phyloP scores from a whole-genome alignment of 2,329 filamentous ascomycete species.

The Cordyceps farinosa region DNA sequence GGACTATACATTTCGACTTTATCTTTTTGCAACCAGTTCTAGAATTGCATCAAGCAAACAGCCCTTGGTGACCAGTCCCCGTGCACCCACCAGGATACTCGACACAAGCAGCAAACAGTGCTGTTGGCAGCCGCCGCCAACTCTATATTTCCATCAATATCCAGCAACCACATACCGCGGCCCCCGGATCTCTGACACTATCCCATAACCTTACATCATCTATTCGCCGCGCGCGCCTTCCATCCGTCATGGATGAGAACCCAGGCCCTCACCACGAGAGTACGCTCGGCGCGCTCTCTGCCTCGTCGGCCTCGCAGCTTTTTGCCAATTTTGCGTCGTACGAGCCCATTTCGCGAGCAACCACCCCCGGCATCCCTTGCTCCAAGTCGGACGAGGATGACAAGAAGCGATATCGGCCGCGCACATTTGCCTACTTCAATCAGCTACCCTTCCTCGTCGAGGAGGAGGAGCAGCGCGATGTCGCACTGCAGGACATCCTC shows the following conservation, averaged over 20 bases:
- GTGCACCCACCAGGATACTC: neutral
- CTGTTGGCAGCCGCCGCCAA: constrained; percentile 2
- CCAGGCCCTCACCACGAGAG: constrained; percentile 33
- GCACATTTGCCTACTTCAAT: constrained; percentile 89
- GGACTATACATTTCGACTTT: neutral
- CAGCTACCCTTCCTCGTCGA: constrained; percentile 89
- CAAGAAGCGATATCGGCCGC: constrained; percentile 69
- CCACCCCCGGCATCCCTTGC: constrained; percentile 69
- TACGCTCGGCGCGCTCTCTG: constrained; percentile 29
- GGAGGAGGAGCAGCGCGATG: constrained; percentile 71
- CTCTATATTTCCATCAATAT: neutral
- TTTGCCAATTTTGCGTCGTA: constrained; percentile 42
- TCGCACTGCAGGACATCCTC: constrained; percentile 79
- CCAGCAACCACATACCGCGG: neutral
- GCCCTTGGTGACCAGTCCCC: neutral
- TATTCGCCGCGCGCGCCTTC: neutral
- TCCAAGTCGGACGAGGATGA: constrained; percentile 48
- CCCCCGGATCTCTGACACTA: neutral
- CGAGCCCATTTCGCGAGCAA: constrained; percentile 78
- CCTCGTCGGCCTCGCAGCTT: constrained; percentile 32
- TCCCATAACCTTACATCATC: neutral
- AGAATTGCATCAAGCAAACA: neutral
- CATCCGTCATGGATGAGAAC: constrained; percentile 37
- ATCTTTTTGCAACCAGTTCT: neutral
- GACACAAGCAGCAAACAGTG: neutral